Evolutionary conservation across 495 filamentous ascomycete species (phyloP), one percentile per base, ranked within the genome.

Genomic region (Rostrohypoxylon terebratum): DNA sequence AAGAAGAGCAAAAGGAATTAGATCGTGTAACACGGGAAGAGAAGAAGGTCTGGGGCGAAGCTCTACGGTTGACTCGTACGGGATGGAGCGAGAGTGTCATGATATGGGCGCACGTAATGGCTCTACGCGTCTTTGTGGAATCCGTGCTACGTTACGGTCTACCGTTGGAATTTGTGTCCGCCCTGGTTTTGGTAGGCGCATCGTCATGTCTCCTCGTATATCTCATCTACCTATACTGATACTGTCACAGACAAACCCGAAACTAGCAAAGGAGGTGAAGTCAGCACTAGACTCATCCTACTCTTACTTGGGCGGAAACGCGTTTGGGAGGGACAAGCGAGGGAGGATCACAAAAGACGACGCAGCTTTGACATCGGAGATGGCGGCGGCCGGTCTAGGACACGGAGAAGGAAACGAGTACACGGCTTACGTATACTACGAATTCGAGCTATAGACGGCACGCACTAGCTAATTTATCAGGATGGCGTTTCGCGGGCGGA

Each of bases 351-450:
- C 90, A 74, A 93, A 94, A 76, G 94, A 98, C 75, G 95, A 98
- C 79, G 86, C 88, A 34, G 81, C 88, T 25, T 78, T 89, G 57
- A 90, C 91, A 31, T 90, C 88, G 44, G 94, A 97, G 65, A 93
- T 96, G 87, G 92, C 93, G 40, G 88, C 87, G 1, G 88, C 85
- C 1, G 90, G 87, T 18, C 73, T 88, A 36, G 85, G 82, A 10
- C 77, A 81, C 42, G 75, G 80, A 2, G 90, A 92, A 68, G 89
- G 88, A 50, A 87, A 88, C 67, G 96, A 97, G 76, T 99, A 98
- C 82, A 93, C 93, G 63, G 90, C 96, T 31, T 99, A 96, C 82
- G 96, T 98, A 78, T 98, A 93, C 83, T 99, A 98, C 82, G 93
- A 97, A 74, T 94, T 98, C 78, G 91, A 94, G 77, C 63, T 78